Conservation (phyloP, 2,329 filamentous ascomycete species). For the Cadophora malorum region DNA sequence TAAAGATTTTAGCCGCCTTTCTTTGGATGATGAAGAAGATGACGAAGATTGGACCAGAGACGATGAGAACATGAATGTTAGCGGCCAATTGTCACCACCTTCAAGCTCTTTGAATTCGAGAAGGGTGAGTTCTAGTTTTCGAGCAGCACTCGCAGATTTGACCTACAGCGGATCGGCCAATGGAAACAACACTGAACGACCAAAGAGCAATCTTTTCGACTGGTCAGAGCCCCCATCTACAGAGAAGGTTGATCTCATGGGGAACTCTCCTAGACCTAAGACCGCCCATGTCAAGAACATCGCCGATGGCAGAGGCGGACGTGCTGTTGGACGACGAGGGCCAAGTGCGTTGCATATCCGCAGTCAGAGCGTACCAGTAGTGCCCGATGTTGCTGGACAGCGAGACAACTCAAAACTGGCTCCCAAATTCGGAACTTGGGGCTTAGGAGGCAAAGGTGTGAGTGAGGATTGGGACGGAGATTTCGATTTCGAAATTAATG, state of each 20-base stretch:
- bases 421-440: conserved; percentile 82
- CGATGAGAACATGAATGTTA: conserved; percentile 58
- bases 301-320: conserved; percentile 72
- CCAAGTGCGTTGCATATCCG: conserved; percentile 73
- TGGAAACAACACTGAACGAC: conserved; percentile 54
- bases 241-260: conserved; percentile 65
- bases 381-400: conserved; percentile 63
- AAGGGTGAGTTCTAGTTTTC: conserved; percentile 59
- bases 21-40: conserved; percentile 68
- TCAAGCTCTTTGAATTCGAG: conserved; percentile 59
- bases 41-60: conserved; percentile 67
- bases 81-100: conserved; percentile 65
- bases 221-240: conserved; percentile 72
- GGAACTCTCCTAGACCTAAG: conserved; percentile 68
- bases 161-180: conserved; percentile 54
- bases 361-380: conserved; percentile 81
- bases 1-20: conserved; percentile 56
- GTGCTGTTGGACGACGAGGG: conserved; percentile 68
- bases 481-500: conserved; percentile 69
- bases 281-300: conserved; percentile 81
- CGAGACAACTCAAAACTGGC: conserved; percentile 60
- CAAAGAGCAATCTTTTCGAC: conserved; percentile 76
- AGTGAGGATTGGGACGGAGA: conserved; percentile 92
- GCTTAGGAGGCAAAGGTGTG: conserved; percentile 76
- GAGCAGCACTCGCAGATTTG: conserved; percentile 60